phyloP scores from a whole-genome alignment of 306 rosid genomes.

The Casuarina equisetifolia region DNA sequence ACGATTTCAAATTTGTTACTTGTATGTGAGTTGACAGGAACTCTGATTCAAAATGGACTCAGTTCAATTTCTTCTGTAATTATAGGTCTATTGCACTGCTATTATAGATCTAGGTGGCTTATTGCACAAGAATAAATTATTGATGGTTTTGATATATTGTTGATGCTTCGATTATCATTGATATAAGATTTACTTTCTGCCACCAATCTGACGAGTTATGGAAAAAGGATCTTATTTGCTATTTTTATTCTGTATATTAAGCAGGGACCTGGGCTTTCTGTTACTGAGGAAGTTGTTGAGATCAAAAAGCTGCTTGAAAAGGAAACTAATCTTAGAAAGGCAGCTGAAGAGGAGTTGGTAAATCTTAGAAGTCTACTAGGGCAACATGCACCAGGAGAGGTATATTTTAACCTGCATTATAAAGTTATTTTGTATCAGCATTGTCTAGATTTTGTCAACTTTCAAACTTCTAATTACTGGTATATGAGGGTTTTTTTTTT shows the following conservation, averaged over 20 bases:
- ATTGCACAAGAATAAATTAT: not conserved
- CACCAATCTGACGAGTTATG: not conserved
- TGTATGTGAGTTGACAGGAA: not conserved
- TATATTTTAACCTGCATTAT: slow-evolving; percentile 31
- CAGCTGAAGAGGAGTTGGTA: slow-evolving; percentile 74
- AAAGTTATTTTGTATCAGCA: not conserved
- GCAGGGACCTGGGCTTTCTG: slow-evolving; percentile 50
- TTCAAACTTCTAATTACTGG: slow-evolving; percentile 28
- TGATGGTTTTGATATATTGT: slow-evolving; percentile 1
- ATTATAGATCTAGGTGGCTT: not conserved
- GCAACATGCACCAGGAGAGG: slow-evolving; percentile 47
- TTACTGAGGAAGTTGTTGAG: slow-evolving; percentile 54
- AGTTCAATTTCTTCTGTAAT: not conserved
- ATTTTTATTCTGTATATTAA: slow-evolving; percentile 22
- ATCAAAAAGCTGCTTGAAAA: slow-evolving; percentile 62
- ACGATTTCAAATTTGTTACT: slow-evolving; percentile 6
- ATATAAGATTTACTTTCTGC: not conserved
- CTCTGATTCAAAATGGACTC: not conserved
- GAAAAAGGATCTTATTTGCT: not conserved
- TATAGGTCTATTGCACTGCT: not conserved
- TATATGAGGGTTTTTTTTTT: slow-evolving; percentile 25
- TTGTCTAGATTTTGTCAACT: slow-evolving; percentile 4
- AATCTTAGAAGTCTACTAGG: slow-evolving; percentile 54
- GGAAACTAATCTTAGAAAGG: slow-evolving; percentile 59
- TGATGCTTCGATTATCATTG: not conserved